Evolutionary conservation across 106 monocot species (phyloP).

Genomic region (Cymbidium sinense): DNA sequence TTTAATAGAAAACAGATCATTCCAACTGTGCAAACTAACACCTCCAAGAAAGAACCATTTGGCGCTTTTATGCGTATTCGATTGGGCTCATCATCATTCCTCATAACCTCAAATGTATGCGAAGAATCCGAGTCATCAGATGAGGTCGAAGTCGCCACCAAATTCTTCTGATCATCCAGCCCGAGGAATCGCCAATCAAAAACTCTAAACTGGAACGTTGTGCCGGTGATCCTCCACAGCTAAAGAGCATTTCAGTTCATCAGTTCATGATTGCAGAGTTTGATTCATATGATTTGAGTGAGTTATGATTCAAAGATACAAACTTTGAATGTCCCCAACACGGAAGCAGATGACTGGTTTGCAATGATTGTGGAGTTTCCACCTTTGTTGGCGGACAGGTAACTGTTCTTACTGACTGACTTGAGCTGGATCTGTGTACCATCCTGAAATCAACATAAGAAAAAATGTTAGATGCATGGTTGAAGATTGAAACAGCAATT

Average conservation of each 20-base stretch:
- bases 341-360: slow-evolving; percentile 21
- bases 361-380: slow-evolving; percentile 31
- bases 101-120: slow-evolving; percentile 50
- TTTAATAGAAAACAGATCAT: not conserved
- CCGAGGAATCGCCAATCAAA: slow-evolving; percentile 44
- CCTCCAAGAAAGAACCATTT: slow-evolving; percentile 63
- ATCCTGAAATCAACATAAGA: slow-evolving; percentile 11
- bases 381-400: slow-evolving; percentile 23
- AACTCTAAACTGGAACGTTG: slow-evolving; percentile 47
- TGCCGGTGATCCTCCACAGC: slow-evolving; percentile 24
- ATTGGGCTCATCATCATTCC: slow-evolving; percentile 18
- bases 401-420: slow-evolving; percentile 31
- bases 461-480: not conserved
- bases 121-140: slow-evolving; percentile 16
- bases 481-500: not conserved
- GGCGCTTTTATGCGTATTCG: slow-evolving; percentile 50
- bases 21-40: not conserved
- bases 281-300: not conserved
- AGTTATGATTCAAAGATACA: not conserved
- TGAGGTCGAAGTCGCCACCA: slow-evolving; percentile 22
- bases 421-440: slow-evolving; percentile 35
- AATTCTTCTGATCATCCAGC: slow-evolving; percentile 6
- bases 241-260: too few species aligned
- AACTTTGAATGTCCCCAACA: slow-evolving; percentile 42
- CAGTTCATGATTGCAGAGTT: too few species aligned